phyloP scores from a whole-genome alignment of 1,284 basidiomycete genomes.

The Naganishia liquefaciens region DNA sequence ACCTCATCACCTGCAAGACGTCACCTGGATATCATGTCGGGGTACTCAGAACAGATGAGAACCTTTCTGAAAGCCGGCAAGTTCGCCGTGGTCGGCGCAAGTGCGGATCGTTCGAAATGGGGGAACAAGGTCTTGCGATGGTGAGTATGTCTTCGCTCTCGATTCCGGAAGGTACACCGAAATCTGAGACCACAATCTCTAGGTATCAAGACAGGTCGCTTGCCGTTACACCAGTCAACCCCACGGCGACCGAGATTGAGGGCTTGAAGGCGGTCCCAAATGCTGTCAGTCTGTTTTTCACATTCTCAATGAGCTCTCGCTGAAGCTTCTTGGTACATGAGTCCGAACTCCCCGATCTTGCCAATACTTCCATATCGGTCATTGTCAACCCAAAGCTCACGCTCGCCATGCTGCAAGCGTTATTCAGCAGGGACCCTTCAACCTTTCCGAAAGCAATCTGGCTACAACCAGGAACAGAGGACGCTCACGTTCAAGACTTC shows the following conservation, averaged over 20 bases:
- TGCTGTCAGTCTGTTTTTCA: constrained; percentile 38
- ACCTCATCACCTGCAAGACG: too few relatives aligned
- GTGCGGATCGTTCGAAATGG: constrained; percentile 71
- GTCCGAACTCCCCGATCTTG: constrained; percentile 63
- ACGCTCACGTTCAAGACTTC: constrained; percentile 60
- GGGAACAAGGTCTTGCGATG: constrained; percentile 65
- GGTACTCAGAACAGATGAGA: constrained; percentile 42
- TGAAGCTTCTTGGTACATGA: constrained; percentile 61
- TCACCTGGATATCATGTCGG: constrained; percentile 9
- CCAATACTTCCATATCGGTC: constrained; percentile 73
- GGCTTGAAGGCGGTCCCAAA: constrained; percentile 40
- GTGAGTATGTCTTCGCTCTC: constrained; percentile 31
- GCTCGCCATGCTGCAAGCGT: constrained; percentile 42
- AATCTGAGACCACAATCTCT: constrained; percentile 53
- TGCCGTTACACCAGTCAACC: constrained; percentile 62
- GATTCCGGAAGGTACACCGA: constrained; percentile 31
- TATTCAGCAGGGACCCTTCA: constrained; percentile 66
- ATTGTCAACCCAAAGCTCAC: constrained; percentile 70
- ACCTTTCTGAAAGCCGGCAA: constrained; percentile 64
- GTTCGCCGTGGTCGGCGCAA: constrained; percentile 76
- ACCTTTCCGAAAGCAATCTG: constrained; percentile 68
- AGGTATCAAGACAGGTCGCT: constrained; percentile 67
- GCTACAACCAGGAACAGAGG: constrained; percentile 82
- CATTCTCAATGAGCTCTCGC: constrained; percentile 62
- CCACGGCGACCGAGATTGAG: constrained; percentile 51